These are phyloP conservation scores for Diaporthe sp. DNA, from an alignment of 2,329 filamentous ascomycete species.

Conservation along the genomic window DNA sequence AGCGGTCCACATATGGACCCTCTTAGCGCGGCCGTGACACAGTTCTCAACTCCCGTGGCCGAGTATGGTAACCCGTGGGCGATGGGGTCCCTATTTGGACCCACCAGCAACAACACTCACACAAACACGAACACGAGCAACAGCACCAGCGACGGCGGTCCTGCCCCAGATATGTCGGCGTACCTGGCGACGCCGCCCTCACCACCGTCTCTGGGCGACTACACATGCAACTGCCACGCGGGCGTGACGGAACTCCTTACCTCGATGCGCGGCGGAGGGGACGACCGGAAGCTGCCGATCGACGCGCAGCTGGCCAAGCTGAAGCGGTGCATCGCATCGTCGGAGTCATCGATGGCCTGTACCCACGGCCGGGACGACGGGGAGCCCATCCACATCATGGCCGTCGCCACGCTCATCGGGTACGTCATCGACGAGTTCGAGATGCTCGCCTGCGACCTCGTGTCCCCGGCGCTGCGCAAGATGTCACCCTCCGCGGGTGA, in stretches of 20 bases:
- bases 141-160: background rate
- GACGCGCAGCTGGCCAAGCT: conserved; percentile 30
- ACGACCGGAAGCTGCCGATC: background rate
- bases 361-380: background rate
- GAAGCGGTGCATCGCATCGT: conserved; percentile 2
- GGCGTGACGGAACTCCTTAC: conserved; percentile 21
- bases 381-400: conserved; percentile 30
- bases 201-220: background rate
- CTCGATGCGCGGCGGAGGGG: background rate
- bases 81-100: background rate
- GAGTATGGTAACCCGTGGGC: conserved; percentile 10
- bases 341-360: conserved; percentile 24
- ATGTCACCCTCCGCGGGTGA: background rate
- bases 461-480: background rate
- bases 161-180: background rate
- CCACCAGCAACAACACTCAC: background rate
- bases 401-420: conserved; percentile 21
- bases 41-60: conserved; percentile 5
- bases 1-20: background rate
- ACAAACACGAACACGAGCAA: background rate
- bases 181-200: background rate
- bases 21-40: conserved; percentile 17
- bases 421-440: conserved; percentile 29
- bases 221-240: conserved; percentile 14
- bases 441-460: background rate